A percentile compares a stretch with the other conserved stretches of the same genome.
phyloP scores from a whole-genome alignment of 805 yeast genomes.

The Babjeviella inositovora region DNA sequence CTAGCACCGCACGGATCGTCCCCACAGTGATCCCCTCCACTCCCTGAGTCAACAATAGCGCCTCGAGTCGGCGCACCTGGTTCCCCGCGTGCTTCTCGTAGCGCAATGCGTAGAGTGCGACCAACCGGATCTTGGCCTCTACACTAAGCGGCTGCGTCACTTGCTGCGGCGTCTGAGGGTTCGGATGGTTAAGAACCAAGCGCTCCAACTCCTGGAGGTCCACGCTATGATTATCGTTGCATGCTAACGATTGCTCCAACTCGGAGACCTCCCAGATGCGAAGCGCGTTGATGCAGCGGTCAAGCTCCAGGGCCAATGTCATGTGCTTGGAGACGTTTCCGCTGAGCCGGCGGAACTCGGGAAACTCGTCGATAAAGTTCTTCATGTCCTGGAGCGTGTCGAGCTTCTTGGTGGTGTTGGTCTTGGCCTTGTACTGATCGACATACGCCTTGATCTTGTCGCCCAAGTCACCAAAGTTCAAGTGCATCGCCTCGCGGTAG shows the following conservation, averaged over 20 bases:
- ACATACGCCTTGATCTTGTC: constrained; percentile 78
- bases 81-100: constrained; percentile 38
- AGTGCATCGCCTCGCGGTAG: constrained; percentile 65
- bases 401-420: constrained; percentile 53
- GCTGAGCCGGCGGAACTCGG: constrained; percentile 81
- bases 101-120: constrained; percentile 59
- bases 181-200: constrained; percentile 21
- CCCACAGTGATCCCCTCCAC: too few relatives aligned
- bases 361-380: constrained; percentile 79
- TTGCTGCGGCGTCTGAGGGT: constrained; percentile 7
- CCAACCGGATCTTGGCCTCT: constrained; percentile 50
- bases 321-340: constrained; percentile 87
- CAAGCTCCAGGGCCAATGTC: constrained; percentile 77
- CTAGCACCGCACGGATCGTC: too few relatives aligned
- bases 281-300: constrained; percentile 44
- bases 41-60: too few relatives aligned
- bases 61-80: constrained; percentile 19
- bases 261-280: constrained; percentile 80
- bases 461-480: constrained; percentile 90
- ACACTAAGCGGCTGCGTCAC: constrained; percentile 23
- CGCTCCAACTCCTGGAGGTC: constrained; percentile 43
- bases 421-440: constrained; percentile 61
- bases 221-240: constrained; percentile 34
- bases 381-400: constrained; percentile 82
- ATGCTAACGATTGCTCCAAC: constrained; percentile 72